Evolutionary conservation across 495 filamentous ascomycete genomes (phyloP).

Genomic region (Xylaria sp.): DNA sequence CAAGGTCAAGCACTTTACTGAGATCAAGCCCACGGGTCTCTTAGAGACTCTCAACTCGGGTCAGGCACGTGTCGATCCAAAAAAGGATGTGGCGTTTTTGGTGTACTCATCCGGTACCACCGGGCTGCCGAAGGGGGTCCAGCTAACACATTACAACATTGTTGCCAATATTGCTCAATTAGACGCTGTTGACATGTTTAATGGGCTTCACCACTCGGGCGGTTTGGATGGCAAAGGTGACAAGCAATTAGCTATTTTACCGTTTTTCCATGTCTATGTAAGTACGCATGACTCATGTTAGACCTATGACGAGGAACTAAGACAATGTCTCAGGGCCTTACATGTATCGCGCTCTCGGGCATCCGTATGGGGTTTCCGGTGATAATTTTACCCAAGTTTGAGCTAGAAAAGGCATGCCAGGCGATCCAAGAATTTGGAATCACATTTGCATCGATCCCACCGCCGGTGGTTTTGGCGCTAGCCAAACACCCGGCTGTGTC

Average conservation of each 20-base stretch:
- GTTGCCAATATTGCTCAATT: conserved; percentile 68
- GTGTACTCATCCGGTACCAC: conserved; percentile 93
- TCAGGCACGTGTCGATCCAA: conserved; percentile 54
- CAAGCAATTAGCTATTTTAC: conserved; percentile 77
- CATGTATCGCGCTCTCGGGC: conserved; percentile 44
- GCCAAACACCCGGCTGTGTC: conserved; percentile 76
- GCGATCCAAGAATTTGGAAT: conserved; percentile 76
- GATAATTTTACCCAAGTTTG: conserved; percentile 84
- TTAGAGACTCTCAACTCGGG: conserved; percentile 38
- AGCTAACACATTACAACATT: conserved; percentile 83
- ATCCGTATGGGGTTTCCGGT: conserved; percentile 72
- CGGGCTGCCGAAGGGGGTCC: conserved; percentile 91
- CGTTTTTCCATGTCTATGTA: conserved; percentile 92
- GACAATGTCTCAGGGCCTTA: conserved; percentile 37
- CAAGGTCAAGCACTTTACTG: conserved; percentile 77
- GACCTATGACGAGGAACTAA: conserved; percentile 14
- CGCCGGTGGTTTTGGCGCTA: conserved; percentile 82
- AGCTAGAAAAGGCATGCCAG: conserved; percentile 77
- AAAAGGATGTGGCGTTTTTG: conserved; percentile 69
- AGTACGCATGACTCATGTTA: conserved; percentile 47
- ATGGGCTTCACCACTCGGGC: conserved; percentile 62
- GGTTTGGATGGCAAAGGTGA: conserved; percentile 71
- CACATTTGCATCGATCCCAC: conserved; percentile 83
- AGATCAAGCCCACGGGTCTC: conserved; percentile 66
- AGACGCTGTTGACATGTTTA: conserved; percentile 58